Evolutionary conservation across 768 basidiomycete genomes (phyloP).

Genomic region (Boletus subcaerulescens): DNA sequence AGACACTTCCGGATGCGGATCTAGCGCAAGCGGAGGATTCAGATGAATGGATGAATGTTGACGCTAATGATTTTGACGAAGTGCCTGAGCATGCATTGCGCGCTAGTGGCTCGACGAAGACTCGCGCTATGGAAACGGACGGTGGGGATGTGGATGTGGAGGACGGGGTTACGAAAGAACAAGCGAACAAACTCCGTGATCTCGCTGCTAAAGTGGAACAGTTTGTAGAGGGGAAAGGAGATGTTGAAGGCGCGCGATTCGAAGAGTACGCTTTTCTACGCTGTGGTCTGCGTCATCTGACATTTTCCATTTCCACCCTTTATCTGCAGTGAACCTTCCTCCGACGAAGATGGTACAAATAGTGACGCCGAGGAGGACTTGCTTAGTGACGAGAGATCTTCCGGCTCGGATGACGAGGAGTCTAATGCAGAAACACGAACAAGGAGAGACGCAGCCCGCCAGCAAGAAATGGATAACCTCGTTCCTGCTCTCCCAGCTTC

Average conservation of each 20-base stretch:
- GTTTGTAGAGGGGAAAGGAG: constrained; percentile 91
- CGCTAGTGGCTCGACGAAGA: constrained; percentile 9
- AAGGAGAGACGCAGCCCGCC: constrained; percentile 40
- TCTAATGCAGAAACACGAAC: constrained; percentile 32
- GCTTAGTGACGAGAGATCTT: constrained; percentile 40
- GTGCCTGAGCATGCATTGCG: constrained; percentile 50
- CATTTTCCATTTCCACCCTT: no score
- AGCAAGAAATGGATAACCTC: constrained; percentile 72
- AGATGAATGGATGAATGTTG: constrained; percentile 86
- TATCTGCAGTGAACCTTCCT: constrained; percentile 55
- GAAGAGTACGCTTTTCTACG: constrained; percentile 67
- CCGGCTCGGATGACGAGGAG: constrained; percentile 44
- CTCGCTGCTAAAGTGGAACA: constrained; percentile 82
- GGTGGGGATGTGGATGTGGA: constrained; percentile 15
- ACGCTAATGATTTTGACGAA: constrained; percentile 71
- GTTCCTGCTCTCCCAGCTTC: constrained; percentile 75
- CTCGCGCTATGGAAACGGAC: constrained; percentile 52
- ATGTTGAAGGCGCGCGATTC: constrained; percentile 84
- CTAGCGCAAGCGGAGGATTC: constrained; percentile 52
- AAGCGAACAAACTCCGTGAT: constrained; percentile 66
- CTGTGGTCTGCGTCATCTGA: constrained; percentile 1
- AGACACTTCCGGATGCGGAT: constrained; percentile 17
- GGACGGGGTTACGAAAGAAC: constrained; percentile 55
- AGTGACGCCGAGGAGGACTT: constrained; percentile 32
- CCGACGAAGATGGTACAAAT: constrained; percentile 53